phyloP scores from a whole-genome alignment of 306 rosid genomes.

The Prunus persica region Prunus_persica_NCBIv2 NC_034009.1:22097501-22098000 shows the following conservation, averaged over 20 bases:
- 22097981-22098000: not conserved
- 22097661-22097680: slow-evolving; percentile 46
- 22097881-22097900: slow-evolving; percentile 9
- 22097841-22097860: not conserved
- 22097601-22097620: slow-evolving; percentile 65
- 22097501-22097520: no score
- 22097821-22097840: not conserved
- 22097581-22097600: no score
- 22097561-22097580: slow-evolving; percentile 20
- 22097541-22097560: no score
- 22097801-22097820: not conserved
- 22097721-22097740: slow-evolving; percentile 45
- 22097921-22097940: slow-evolving; percentile 4
- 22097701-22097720: slow-evolving; percentile 76
- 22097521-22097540: no score
- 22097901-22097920: slow-evolving; percentile 21
- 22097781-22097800: no score
- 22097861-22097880: not conserved
- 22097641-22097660: slow-evolving; percentile 47
- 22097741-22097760: slow-evolving; percentile 30
- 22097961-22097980: slow-evolving; percentile 8
- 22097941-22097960: not conserved
- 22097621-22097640: slow-evolving; percentile 43
- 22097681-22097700: slow-evolving; percentile 53
- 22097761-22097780: no score